Base-by-base conservation (phyloP, 2,329 filamentous ascomycete genomes). In the Didymella keratinophila region DNA sequence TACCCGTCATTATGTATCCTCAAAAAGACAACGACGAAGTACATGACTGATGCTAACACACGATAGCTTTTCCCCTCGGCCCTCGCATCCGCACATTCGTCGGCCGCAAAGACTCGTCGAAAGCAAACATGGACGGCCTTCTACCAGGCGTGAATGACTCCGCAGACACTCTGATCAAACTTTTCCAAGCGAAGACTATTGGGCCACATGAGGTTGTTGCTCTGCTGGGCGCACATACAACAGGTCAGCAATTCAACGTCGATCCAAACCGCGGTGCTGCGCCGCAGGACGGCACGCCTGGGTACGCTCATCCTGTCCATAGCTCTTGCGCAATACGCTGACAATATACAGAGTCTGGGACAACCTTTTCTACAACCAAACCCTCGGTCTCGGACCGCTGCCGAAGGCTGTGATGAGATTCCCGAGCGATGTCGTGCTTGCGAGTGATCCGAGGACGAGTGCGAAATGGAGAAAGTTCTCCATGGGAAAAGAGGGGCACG, bases 111-210 rank as follows among this genome's bases (percentile, higher is more conserved):
- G 73, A 74, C 50, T 68, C 59, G 21, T 61, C 55, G 3, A 60
- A 56, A 10, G 47, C 70, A 1, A 66, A 64, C 8, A 61, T 61
- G 1, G 64, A 71, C 7, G 65, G 66, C 6, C 69, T 75, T 2
- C 58, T 76, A 3, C 73, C 73, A 1, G 61, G 62, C 32, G 65
- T 70, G 11, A 65, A 64, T 23, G 67, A 66, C 43, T 56, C 52
- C 0, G 67, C 71, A 7, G 71, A 74, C 53, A 63, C 60, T 14
- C 65, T 72, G 44, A 73, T 76, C 51, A 43, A 60, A n/a, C 66
- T 76, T 9, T 76, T 76, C 56, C 51, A 65, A 16, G 69, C 72
- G 59, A 76, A 76, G 59, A 75, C 72, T 0, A 75, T 76, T 43
- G 42, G 48, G 1, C 65, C 71, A 11, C 72, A 75, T 47, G 68